Percentiles rank a stretch among this genome's conserved stretches.
Conservation (phyloP, 129 eudicot genomes). For the Flaveria ramosissima region DNA sequence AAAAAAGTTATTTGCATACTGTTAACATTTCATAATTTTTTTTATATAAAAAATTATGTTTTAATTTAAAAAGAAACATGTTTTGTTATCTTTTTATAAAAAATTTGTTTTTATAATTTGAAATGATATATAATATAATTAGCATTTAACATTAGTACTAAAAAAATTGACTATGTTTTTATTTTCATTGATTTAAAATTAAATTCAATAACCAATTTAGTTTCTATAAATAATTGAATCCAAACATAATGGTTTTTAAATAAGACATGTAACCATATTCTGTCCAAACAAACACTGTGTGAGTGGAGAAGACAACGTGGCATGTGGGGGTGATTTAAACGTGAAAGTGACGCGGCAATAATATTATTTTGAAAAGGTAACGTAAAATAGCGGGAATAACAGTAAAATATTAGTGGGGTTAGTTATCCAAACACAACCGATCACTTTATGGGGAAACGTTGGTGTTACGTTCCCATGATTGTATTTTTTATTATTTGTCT, state of each 20-base stretch:
- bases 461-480: conserved; percentile 35
- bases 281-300: not conserved
- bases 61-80: too few species aligned
- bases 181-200: not conserved
- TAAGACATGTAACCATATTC: not conserved
- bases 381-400: conserved; percentile 52
- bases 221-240: not conserved
- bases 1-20: too few species aligned
- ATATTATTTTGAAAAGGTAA: conserved; percentile 23
- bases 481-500: too few species aligned
- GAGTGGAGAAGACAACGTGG: conserved; percentile 20
- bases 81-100: too few species aligned
- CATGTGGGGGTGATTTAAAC: conserved; percentile 15
- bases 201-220: not conserved
- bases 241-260: not conserved
- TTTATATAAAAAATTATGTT: too few species aligned
- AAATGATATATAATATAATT: too few species aligned
- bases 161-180: not conserved
- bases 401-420: conserved; percentile 24
- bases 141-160: too few species aligned
- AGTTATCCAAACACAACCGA: conserved; percentile 15
- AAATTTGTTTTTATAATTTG: too few species aligned
- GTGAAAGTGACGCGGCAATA: conserved; percentile 32
- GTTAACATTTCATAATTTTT: too few species aligned
- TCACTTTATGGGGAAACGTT: conserved; percentile 20